Conservation (phyloP, 2,329 filamentous ascomycete species). For the Fusarium tricinctum region DNA sequence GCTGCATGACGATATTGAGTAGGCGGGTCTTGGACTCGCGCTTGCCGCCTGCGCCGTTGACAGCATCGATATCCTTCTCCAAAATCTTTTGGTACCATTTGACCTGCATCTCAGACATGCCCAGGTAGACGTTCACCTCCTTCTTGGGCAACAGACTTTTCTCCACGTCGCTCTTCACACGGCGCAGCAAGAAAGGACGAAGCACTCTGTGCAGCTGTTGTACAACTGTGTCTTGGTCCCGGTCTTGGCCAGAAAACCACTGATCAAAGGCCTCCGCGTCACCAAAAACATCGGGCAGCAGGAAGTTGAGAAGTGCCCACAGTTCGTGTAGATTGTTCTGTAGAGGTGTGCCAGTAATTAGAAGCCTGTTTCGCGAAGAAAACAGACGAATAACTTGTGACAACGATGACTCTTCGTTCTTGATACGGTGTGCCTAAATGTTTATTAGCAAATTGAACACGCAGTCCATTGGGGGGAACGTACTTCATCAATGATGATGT, state of each 20-base stretch:
- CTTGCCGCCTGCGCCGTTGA: slow-evolving; percentile 96
- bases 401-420: slow-evolving; percentile 97
- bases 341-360: slow-evolving; percentile 96
- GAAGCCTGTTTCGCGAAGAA: slow-evolving; percentile 91
- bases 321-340: slow-evolving; percentile 99
- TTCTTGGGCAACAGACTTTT: slow-evolving; percentile 98
- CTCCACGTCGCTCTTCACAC: slow-evolving; percentile 97
- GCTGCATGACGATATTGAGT: slow-evolving; percentile 99
- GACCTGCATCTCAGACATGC: slow-evolving; percentile 99
- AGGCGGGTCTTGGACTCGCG: slow-evolving; percentile 97
- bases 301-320: slow-evolving; percentile 96
- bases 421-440: slow-evolving; percentile 86
- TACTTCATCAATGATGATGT: slow-evolving; percentile 96
- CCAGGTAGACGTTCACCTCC: slow-evolving; percentile 95
- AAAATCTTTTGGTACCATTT: slow-evolving; percentile 99
- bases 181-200: slow-evolving; percentile 91
- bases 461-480: background rate
- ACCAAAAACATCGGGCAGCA: slow-evolving; percentile 98
- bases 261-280: slow-evolving; percentile 97
- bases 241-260: slow-evolving; percentile 94
- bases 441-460: slow-evolving; percentile 32
- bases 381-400: slow-evolving; percentile 97
- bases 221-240: slow-evolving; percentile 94
- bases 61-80: slow-evolving; percentile 98
- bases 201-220: slow-evolving; percentile 95